Conservation (phyloP, 345 rosid genomes). For the Lenwebbia sp. region DNA sequence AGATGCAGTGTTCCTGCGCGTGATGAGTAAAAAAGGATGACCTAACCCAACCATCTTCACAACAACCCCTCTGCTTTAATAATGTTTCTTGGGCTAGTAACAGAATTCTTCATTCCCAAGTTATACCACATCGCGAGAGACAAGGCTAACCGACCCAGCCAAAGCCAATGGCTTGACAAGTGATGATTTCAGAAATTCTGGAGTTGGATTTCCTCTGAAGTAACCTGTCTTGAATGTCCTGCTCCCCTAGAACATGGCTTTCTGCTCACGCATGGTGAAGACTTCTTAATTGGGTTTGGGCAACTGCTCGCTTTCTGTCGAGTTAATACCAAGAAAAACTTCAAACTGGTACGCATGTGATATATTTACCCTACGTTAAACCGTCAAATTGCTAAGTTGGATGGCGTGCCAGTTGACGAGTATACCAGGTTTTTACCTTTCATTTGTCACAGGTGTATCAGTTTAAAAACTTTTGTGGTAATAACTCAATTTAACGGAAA, state of each 20-base stretch:
- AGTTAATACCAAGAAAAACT: too few species aligned
- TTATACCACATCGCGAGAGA: neutral
- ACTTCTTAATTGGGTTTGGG: neutral
- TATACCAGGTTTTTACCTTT: too few species aligned
- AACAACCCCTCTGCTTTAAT: neutral
- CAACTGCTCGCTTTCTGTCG: neutral
- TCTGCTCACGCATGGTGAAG: neutral
- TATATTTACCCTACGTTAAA: too few species aligned
- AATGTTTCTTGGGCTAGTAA: neutral
- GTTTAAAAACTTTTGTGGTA: too few species aligned
- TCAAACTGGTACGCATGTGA: too few species aligned
- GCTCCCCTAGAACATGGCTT: neutral
- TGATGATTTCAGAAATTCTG: neutral
- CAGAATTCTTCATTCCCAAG: neutral
- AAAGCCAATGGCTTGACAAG: neutral
- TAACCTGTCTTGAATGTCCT: neutral
- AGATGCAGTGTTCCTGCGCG: neutral
- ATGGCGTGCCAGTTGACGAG: too few species aligned
- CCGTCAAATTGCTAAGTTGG: too few species aligned
- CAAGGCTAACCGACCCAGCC: neutral
- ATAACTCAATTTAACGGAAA: too few species aligned
- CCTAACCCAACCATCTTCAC: neutral
- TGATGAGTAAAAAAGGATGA: neutral
- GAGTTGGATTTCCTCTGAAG: neutral
- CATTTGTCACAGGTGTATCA: too few species aligned